These are phyloP conservation scores for Otatea glauca DNA, from an alignment of 176 grass and related monocot species.

Conservation along the genomic window DNA sequence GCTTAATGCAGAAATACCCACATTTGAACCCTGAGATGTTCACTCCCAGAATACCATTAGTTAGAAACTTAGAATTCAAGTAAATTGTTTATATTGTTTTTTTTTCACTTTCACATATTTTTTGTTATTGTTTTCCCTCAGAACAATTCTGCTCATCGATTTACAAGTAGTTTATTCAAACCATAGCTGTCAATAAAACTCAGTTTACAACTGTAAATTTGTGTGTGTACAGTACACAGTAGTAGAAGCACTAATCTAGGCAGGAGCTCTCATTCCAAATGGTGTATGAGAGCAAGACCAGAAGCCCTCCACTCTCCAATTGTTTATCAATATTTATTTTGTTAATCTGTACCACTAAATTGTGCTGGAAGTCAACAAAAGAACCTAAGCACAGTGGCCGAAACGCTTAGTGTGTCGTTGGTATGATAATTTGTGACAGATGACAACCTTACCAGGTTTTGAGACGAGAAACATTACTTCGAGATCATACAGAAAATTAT, in stretches of 20 bases:
- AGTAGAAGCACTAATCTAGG: not conserved
- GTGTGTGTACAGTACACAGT: not conserved
- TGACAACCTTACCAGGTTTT: not conserved
- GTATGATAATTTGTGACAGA: conserved; percentile 11
- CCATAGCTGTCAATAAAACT: conserved; percentile 22
- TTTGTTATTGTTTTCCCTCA: not conserved
- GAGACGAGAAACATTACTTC: not conserved
- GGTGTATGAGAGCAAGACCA: not conserved
- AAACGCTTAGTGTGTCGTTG: not conserved
- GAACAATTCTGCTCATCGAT: not conserved
- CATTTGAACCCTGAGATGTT: conserved; percentile 78
- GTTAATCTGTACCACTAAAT: no score
- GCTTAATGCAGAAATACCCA: conserved; percentile 65
- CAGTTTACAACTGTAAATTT: conserved; percentile 19
- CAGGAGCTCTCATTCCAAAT: not conserved
- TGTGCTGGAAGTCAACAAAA: conserved; percentile 6
- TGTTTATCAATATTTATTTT: no score
- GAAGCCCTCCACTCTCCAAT: not conserved
- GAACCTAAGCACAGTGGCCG: not conserved
- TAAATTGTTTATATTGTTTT: conserved; percentile 30
- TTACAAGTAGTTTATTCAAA: conserved; percentile 4
- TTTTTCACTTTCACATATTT: not conserved
- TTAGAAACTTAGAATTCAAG: conserved; percentile 41
- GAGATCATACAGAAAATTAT: conserved; percentile 25
- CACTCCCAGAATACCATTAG: conserved; percentile 34